phyloP scores from a whole-genome alignment of 2,329 filamentous ascomycete species.

The Trichophyton equinum region DNA sequence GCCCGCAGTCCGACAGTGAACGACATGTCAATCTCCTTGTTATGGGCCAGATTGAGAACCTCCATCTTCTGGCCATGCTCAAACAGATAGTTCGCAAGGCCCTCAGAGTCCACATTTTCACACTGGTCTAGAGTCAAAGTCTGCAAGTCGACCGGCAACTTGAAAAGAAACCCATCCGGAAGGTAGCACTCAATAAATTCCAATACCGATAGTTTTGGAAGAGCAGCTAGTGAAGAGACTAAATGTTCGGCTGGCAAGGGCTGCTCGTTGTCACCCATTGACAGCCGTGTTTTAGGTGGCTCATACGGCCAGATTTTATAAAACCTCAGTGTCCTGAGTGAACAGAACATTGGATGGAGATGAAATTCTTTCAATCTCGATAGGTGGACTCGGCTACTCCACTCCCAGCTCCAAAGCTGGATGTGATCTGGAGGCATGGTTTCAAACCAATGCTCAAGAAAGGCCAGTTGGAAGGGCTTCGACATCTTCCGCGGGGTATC shows the following conservation, averaged over 20 bases:
- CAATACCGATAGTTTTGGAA: constrained; percentile 55
- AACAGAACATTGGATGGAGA: constrained; percentile 41
- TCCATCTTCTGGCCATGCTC: constrained; percentile 56
- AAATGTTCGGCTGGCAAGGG: constrained; percentile 6
- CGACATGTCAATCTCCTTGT: constrained; percentile 61
- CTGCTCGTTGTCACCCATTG: constrained; percentile 14
- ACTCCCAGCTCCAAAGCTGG: constrained; percentile 41
- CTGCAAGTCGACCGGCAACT: constrained; percentile 53
- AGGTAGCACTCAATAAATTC: constrained; percentile 63
- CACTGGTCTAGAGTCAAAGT: constrained; percentile 69
- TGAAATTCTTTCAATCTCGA: constrained; percentile 44
- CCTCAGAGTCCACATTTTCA: constrained; percentile 56
- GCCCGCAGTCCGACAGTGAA: constrained; percentile 57
- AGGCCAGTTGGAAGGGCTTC: neutral
- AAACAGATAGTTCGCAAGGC: constrained; percentile 52
- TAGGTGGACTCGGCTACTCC: constrained; percentile 41
- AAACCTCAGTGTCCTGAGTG: constrained; percentile 25
- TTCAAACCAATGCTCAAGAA: constrained; percentile 41
- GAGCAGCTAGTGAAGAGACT: constrained; percentile 40
- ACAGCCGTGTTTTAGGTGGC: constrained; percentile 9
- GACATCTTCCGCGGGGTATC: neutral
- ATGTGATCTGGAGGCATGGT: constrained; percentile 43
- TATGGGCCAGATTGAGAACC: constrained; percentile 61
- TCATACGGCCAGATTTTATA: constrained; percentile 21
- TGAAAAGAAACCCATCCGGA: constrained; percentile 52